phyloP scores from a whole-genome alignment of 495 filamentous ascomycete species.

The Penicillium herquei region DNA sequence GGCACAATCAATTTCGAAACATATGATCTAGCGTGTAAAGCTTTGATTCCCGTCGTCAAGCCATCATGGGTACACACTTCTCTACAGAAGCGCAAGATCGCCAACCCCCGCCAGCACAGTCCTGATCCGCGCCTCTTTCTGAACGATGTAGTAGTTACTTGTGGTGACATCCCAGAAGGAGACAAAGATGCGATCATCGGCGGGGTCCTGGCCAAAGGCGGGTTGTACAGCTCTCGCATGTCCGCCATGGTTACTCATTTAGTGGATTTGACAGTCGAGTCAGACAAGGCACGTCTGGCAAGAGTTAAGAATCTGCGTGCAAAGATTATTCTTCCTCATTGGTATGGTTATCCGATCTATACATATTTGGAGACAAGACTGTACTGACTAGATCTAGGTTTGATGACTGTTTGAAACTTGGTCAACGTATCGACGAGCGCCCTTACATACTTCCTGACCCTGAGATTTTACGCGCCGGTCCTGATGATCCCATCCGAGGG shows the following conservation, averaged over 20 bases:
- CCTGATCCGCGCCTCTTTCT: slow-evolving; percentile 91
- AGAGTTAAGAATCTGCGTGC: slow-evolving; percentile 60
- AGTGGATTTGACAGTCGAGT: slow-evolving; percentile 75
- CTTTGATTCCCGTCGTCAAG: slow-evolving; percentile 81
- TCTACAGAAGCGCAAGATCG: slow-evolving; percentile 63
- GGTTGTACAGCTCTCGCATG: slow-evolving; percentile 67
- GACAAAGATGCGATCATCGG: slow-evolving; percentile 93
- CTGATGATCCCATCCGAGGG: slow-evolving; percentile 54
- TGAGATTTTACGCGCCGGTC: slow-evolving; percentile 61
- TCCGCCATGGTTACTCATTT: slow-evolving; percentile 80
- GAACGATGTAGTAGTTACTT: slow-evolving; percentile 73
- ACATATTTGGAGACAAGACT: not conserved
- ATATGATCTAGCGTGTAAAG: slow-evolving; percentile 65
- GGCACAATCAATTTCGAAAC: slow-evolving; percentile 83
- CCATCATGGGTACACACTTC: slow-evolving; percentile 75
- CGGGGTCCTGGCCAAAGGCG: slow-evolving; percentile 85
- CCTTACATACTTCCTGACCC: slow-evolving; percentile 89
- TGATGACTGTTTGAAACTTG: slow-evolving; percentile 91
- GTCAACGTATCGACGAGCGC: slow-evolving; percentile 78
- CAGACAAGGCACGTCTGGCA: slow-evolving; percentile 67
- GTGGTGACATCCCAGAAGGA: slow-evolving; percentile 76
- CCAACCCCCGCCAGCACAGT: slow-evolving; percentile 77
- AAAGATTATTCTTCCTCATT: slow-evolving; percentile 93
- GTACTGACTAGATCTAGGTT: slow-evolving; percentile 59
- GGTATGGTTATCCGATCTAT: slow-evolving; percentile 55